Base-by-base conservation (phyloP, 1,139 yeast species). In the Suhomyces terraborum region DNA sequence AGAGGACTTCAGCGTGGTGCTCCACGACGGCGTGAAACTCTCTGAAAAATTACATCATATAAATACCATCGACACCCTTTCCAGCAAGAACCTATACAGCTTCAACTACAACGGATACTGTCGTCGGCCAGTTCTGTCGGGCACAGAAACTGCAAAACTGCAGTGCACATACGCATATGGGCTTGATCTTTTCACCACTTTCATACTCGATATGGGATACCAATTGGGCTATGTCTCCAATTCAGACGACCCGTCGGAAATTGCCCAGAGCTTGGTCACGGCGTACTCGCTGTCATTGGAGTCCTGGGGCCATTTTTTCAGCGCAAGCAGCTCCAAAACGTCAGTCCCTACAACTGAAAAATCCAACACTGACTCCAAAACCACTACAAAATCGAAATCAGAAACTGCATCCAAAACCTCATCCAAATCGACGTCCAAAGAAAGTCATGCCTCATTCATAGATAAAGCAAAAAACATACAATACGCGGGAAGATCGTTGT, bases 61-160 rank as follows among this genome's bases (percentile, higher is more conserved):
- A 33, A 57, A 61, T 43, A 52, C 60, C 3, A 67, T 79, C 34
- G 79, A 75, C 50, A 69, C 80, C 0, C 69, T 75, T 45, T 69
- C 74, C 31, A 63, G 64, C 22, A 60, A 66, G 34, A 73, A 71
- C 33, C 33, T 62, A 9, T 79, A 64, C 52, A 64, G 66, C 32
- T 65, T 79, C 48, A 76, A 69, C 51, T 65, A 68, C 37, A 59
- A 67, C 41, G 82, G 84, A 1, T 80, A 70, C 55, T 78, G 82
- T 54, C 69, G 79, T 27, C 32, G 10, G 10, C 5, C 32, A 6
- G 21, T 30, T 20, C 18, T 9, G 25, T 41, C 55, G 10, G 63
- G 64, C 20, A 27, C 36, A 22, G 27, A n/a, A 16, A 46, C 50
- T 4, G 50, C 34, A 16, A 25, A 13, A 4, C 34, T 30, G 20